phyloP scores from a whole-genome alignment of 1,284 basidiomycete species.

The Rugosomyces carneus region DNA sequence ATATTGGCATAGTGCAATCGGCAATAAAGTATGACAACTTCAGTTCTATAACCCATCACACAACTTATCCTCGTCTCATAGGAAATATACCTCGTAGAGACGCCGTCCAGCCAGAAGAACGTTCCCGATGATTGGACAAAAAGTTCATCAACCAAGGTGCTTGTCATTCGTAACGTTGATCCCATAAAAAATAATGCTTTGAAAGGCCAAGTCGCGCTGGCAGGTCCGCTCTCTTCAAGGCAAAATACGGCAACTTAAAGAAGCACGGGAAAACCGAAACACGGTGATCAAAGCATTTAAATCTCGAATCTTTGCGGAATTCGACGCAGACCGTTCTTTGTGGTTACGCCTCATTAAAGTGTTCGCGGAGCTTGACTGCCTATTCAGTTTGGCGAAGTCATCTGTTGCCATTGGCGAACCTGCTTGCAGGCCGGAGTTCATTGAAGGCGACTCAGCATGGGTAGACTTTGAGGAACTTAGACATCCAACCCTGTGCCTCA shows the following conservation, averaged over 20 bases:
- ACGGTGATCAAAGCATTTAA: constrained; percentile 80
- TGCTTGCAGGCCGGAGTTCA: constrained; percentile 83
- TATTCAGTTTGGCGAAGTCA: constrained; percentile 89
- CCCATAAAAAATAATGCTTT: neutral
- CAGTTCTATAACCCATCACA: constrained; percentile 1
- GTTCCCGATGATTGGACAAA: constrained; percentile 84
- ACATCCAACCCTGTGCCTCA: constrained; percentile 77
- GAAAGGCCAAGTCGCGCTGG: constrained; percentile 69
- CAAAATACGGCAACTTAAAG: constrained; percentile 78
- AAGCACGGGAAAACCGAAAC: constrained; percentile 83
- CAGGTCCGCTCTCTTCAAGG: constrained; percentile 66
- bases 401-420: constrained; percentile 90
- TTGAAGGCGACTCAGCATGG: constrained; percentile 74
- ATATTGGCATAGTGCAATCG: constrained; percentile 83
- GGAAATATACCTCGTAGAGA: constrained; percentile 88
- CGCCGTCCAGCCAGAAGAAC: constrained; percentile 50
- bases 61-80: constrained; percentile 24
- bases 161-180: neutral
- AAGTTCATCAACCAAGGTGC: constrained; percentile 74
- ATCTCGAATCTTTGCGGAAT: constrained; percentile 75
- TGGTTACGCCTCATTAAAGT: constrained; percentile 79
- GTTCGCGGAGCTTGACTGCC: constrained; percentile 87
- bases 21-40: constrained; percentile 58
- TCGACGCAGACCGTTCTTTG: constrained; percentile 75
- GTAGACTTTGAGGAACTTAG: constrained; percentile 44